A percentile compares a stretch with the other conserved stretches of the same genome.
phyloP scores from a whole-genome alignment of 768 basidiomycete species.

The Phylloporus arenicola region DNA sequence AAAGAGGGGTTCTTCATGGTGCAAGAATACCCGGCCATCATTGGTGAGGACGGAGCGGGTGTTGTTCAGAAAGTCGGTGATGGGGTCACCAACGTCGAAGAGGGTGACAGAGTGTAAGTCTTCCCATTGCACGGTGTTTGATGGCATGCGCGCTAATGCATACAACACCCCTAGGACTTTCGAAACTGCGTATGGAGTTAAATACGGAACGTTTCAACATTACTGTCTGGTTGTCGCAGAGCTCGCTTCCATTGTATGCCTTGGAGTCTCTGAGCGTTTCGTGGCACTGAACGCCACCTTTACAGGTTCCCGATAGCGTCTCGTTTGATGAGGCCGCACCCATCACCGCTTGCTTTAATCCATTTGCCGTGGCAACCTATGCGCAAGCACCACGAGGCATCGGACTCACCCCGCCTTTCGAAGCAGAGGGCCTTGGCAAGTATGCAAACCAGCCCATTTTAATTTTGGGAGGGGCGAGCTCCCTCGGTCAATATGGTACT shows the following conservation, averaged over 20 bases:
- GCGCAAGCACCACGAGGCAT: constrained; percentile 21
- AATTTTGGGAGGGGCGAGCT: constrained; percentile 34
- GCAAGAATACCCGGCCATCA: constrained; percentile 33
- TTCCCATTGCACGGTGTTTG: neutral
- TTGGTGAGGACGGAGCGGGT: constrained; percentile 37
- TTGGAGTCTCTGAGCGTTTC: neutral
- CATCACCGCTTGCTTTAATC: constrained; percentile 28
- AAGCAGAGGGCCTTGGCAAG: constrained; percentile 24
- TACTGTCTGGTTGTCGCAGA: constrained; percentile 20
- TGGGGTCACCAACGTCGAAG: constrained; percentile 28
- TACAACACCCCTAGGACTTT: neutral
- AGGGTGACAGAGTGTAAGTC: constrained; percentile 35
- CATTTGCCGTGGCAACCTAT: constrained; percentile 34
- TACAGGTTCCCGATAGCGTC: constrained; percentile 29
- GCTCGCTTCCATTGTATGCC: constrained; percentile 14
- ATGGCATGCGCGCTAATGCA: neutral
- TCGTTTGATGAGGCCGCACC: constrained; percentile 36
- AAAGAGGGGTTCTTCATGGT: constrained; percentile 12
- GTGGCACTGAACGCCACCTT: neutral
- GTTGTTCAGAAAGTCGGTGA: constrained; percentile 33
- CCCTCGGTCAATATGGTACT: constrained; percentile 36
- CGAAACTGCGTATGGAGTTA: neutral
- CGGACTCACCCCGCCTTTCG: constrained; percentile 25
- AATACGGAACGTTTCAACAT: constrained; percentile 18
- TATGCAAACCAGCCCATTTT: constrained; percentile 30